Evolutionary conservation across 768 basidiomycete species (phyloP), one percentile per base, ranked within the genome.

Genomic region (Lactarius pseudohatsudake): DNA sequence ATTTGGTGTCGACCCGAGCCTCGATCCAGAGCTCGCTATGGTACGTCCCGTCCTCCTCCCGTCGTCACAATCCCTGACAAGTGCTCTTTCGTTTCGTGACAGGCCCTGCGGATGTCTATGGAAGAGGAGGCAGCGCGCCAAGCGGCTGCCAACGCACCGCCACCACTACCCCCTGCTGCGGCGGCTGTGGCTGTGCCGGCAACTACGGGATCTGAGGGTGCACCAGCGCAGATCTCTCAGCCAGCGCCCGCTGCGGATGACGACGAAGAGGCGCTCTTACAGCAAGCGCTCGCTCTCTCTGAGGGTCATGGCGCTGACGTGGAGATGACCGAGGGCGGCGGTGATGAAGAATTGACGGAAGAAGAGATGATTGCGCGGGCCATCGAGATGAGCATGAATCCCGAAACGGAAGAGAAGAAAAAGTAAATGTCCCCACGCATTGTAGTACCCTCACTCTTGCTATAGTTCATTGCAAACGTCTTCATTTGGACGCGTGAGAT

Each of bases 61-160:
- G 36, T 50, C 15, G 4, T 15, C 20, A 4, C 9, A n/a, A 43
- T 15, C 11, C 13, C 22, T 38, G 50, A 6, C 57, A 8, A n/a
- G 38, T 64, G n/a, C 26, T 53, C 26, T 50, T 38, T 45, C 53
- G 4, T 56, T 70, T 34, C 67, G 62, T 5, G 34, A 50, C 70
- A 97, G 96, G 96, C 95, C 11, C 84, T 99, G 50, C 91, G 96
- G 41, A 93, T 98, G 92, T 98, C 96, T 1, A 87, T 98, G 84
- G 92, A 96, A 79, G 95, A 97, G 75, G 94, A 94, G 59, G 87
- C 89, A 73, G 93, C 92, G 20, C 88, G 95, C 13, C 81, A 85
- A 81, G 81, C 81, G 10, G 79, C 82, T 6, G 80, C 77, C 59
- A 79, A 84, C 20, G 79, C 76, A 0, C 53, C 75, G 1, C 56